Base-by-base conservation (phyloP, 257 asterid genomes). In the Scutellaria barbata region DNA sequence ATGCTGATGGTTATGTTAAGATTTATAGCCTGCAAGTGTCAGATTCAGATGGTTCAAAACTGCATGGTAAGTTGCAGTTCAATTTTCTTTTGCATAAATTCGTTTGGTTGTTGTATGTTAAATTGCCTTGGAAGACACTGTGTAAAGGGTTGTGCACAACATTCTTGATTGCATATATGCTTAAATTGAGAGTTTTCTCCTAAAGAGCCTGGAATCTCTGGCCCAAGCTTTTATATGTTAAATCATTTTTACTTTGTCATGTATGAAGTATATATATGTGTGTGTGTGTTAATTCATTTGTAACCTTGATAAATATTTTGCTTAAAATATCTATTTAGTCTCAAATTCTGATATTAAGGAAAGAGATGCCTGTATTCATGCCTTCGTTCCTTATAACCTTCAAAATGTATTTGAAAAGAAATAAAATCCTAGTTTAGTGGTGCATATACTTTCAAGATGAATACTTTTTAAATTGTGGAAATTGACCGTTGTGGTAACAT, bases 1-100 rank as follows among this genome's bases (percentile, higher is more conserved):
- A 92, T 83, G 99, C 99, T 72, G 92, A 89, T 77, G 98, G 98
- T 55, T 81, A 56, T 82, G 80, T 88, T 45, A 82, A 83, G 84
- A 64, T 91, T 80, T 87, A 88, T 67, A 63, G 79, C 37, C 82
- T 93, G 76, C 86, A 78, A 47, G 20, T 56, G 64, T 67, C 75
- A 56, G 78, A 50, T 69, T 68, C 82, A 1, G 82, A 69, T 42
- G 78, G 63, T 64, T 75, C 81, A 16, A 66, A 73, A 68, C 42
- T 59, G 30, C 73, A 12, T 40, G 88, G 97, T 90, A 76, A 69
- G 79, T 30, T 68, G 22, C 8, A 9, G 30, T 18, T 65, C 18
- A 17, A 3, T 74, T 62, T 62, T 57, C 68, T 13, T 13, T 39
- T 4, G 55, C 25, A 41, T 58, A 30, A 4, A 8, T 51, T 40